Evolutionary conservation across 768 basidiomycete genomes (phyloP).

Genomic region (Terana coerulea): DNA sequence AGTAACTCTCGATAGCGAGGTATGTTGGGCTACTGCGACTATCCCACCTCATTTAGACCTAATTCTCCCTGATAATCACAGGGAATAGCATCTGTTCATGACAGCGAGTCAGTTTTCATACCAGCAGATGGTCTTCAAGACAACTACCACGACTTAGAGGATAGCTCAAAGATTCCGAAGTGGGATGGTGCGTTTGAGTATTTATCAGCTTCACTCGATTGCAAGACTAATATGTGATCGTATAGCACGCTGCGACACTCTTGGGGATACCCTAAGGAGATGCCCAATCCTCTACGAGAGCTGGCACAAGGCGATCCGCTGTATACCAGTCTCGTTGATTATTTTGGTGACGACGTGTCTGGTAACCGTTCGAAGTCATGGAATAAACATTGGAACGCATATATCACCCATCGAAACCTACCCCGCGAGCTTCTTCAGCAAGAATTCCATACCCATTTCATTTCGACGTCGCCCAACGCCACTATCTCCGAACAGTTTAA

Average conservation of each 20-base stretch:
- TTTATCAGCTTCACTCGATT: neutral
- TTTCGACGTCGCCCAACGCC: constrained; percentile 16
- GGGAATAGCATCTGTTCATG: neutral
- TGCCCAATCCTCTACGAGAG: constrained; percentile 14
- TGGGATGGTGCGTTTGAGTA: constrained; percentile 2
- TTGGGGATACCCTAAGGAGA: constrained; percentile 4
- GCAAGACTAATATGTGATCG: neutral
- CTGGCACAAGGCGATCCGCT: no score
- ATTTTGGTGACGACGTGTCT: no score
- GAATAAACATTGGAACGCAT: no score
- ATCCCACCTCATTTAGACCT: neutral
- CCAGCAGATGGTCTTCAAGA: neutral
- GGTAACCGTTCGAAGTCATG: no score
- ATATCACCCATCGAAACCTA: constrained; percentile 11
- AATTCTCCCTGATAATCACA: no score
- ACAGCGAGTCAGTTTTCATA: no score
- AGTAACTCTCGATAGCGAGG: neutral
- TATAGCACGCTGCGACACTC: no score
- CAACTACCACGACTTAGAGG: neutral
- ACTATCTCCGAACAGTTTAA: constrained; percentile 10
- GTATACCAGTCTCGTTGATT: no score
- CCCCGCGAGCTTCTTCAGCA: constrained; percentile 14
- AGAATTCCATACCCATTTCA: constrained; percentile 12
- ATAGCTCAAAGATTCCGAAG: neutral
- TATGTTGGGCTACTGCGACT: neutral